A percentile compares a stretch with the other conserved stretches of the same genome.
phyloP scores from a whole-genome alignment of 2,329 filamentous ascomycete species.

The Parastagonospora nodorum region DNA sequence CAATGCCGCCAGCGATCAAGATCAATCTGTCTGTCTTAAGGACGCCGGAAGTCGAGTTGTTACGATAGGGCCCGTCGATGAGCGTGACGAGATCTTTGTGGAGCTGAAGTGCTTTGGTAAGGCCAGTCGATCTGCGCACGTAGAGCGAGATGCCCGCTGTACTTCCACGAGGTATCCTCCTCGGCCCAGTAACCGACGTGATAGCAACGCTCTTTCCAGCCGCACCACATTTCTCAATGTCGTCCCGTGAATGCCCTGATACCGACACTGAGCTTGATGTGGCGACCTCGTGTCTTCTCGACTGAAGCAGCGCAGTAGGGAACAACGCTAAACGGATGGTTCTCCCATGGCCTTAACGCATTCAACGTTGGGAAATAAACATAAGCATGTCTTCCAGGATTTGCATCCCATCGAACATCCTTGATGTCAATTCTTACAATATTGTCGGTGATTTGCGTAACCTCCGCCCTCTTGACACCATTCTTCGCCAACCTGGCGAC shows the following conservation, averaged over 20 bases:
- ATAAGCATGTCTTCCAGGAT: conserved; percentile 47
- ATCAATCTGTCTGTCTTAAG: conserved; percentile 41
- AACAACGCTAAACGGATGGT: conserved; percentile 58
- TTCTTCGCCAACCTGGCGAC: conserved; percentile 46
- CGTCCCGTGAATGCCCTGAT: conserved; percentile 2
- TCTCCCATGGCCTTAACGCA: conserved; percentile 52
- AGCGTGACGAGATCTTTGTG: conserved; percentile 42
- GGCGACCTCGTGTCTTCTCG: not conserved
- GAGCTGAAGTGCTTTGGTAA: conserved; percentile 40
- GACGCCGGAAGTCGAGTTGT: conserved; percentile 26
- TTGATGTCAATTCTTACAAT: conserved; percentile 51
- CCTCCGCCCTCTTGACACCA: conserved; percentile 44
- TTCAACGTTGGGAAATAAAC: conserved; percentile 56
- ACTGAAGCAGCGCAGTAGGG: conserved; percentile 21
- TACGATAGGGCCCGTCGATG: conserved; percentile 52
- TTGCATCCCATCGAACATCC: conserved; percentile 45
- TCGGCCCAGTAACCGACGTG: too few species aligned
- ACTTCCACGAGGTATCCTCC: not conserved
- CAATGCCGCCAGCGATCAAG: conserved; percentile 54
- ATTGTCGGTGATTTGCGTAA: conserved; percentile 39
- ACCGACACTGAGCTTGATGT: conserved; percentile 1
- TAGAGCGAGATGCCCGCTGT: conserved; percentile 43
- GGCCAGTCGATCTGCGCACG: conserved; percentile 44
- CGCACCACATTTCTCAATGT: conserved; percentile 9
- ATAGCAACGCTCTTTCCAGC: too few species aligned